Evolutionary conservation across 495 filamentous ascomycete genomes (phyloP), one percentile per base, ranked within the genome.

Genomic region (Penicillium nucicola): DNA sequence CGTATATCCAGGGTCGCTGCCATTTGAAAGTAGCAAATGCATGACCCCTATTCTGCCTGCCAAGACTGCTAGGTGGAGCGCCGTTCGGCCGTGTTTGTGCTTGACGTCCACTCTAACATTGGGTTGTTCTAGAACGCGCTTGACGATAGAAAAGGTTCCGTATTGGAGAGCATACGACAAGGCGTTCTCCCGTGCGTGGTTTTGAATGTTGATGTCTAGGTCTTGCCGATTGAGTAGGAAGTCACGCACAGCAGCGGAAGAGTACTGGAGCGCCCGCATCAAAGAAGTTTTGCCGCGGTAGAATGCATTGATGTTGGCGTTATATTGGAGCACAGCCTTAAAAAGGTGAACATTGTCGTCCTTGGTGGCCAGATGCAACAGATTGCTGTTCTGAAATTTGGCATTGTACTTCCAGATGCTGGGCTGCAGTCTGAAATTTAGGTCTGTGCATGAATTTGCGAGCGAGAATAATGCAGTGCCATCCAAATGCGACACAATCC

Each of bases 101-200:
- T 30, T 39, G 14, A 42, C 12, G 23, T 55, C 19, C 10, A 55
- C 23, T 15, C 14, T 17, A 6, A 55, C 3, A 5, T 42, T 36
- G 2, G 36, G 40, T 31, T 28, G 10, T 12, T 34, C 15, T 32
- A 53, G 28, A 8, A 53, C 5, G 12, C 37, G 38, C 25, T 36
- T 38, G 2, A 56, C 18, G 3, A 15, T 18, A 2, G 25, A 19
- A 25, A 12, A 35, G 12, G n/a, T 51, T 18, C 20, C 18, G 20
- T 56, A 51, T 17, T 31, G 30, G 13, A 51, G 38, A 5, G 45
- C 31, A 56, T 56, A 56, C 47, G 17, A 56, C 38, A 56, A 19
- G 5, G 42, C 48, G 28, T 18, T 52, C 28, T 52, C 31, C 13
- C 37, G 32, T 13, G 34, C 25, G 42, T 33, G 14, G 19, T 48